These are phyloP conservation scores for Phytopythium chamaehyphon DNA, from an alignment of 352 stramenopile species.

Conservation along the genomic window DNA sequence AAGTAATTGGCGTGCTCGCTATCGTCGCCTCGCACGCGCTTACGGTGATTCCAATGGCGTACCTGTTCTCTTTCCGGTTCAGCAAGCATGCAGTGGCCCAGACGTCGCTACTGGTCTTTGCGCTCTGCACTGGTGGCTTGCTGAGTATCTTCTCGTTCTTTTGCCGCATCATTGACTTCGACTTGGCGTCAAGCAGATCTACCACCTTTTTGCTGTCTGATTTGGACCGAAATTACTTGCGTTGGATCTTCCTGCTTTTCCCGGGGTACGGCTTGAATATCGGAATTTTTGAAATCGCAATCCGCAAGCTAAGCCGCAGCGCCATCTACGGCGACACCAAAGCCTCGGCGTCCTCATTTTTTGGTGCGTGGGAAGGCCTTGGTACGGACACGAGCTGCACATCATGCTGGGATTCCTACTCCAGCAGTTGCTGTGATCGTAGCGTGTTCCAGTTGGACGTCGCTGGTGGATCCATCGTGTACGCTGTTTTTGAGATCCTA, in stretches of 20 bases:
- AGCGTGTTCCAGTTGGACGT: slow-evolving; percentile 58
- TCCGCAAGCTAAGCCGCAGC: slow-evolving; percentile 57
- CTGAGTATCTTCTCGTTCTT: slow-evolving; percentile 78
- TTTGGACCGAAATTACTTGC: slow-evolving; percentile 63
- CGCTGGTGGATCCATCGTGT: slow-evolving; percentile 37
- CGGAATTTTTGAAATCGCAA: slow-evolving; percentile 67
- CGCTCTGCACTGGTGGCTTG: slow-evolving; percentile 47
- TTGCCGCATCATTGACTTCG: slow-evolving; percentile 62
- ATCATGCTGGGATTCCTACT: slow-evolving; percentile 45
- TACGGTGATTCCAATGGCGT: slow-evolving; percentile 52
- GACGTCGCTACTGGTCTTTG: slow-evolving; percentile 63
- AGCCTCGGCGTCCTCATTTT: slow-evolving; percentile 42
- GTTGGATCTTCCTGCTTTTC: slow-evolving; percentile 71
- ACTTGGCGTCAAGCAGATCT: slow-evolving; percentile 16
- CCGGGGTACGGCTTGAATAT: slow-evolving; percentile 67
- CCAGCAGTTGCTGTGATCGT: slow-evolving; percentile 38
- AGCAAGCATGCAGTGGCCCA: slow-evolving; percentile 55
- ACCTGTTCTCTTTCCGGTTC: slow-evolving; percentile 61
- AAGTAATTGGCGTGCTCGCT: slow-evolving; percentile 34
- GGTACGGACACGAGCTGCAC: slow-evolving; percentile 28
- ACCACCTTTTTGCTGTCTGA: slow-evolving; percentile 46
- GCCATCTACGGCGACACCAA: slow-evolving; percentile 31
- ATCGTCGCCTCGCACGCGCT: slow-evolving; percentile 43
- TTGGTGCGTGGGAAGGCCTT: slow-evolving; percentile 47
- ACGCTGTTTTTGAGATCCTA: slow-evolving; percentile 43